Conservation (phyloP, 352 stramenopile species). For the Phytophthora brassicae region DNA sequence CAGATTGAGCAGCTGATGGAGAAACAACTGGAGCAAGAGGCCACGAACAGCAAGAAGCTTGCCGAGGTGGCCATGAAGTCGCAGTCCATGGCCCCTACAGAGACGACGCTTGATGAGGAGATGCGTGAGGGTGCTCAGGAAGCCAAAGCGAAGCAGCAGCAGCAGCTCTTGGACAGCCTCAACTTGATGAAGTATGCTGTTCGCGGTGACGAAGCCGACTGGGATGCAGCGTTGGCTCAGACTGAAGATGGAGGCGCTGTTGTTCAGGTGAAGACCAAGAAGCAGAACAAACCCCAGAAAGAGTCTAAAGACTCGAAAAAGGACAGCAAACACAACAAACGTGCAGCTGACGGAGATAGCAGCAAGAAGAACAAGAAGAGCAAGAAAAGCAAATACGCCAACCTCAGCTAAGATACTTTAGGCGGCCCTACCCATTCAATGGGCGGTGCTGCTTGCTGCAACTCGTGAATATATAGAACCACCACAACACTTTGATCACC, state of each 20-base stretch:
- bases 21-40: conserved; percentile 86
- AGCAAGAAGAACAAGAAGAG: conserved; percentile 61
- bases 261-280: conserved; percentile 89
- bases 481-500: conserved; percentile 4
- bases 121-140: conserved; percentile 73
- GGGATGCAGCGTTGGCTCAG: conserved; percentile 69
- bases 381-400: conserved; percentile 82
- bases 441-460: conserved; percentile 7
- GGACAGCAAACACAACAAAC: conserved; percentile 38
- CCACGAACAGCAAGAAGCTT: conserved; percentile 56
- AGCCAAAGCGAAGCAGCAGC: conserved; percentile 80
- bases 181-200: conserved; percentile 97
- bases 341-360: conserved; percentile 45
- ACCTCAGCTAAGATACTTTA: conserved; percentile 48
- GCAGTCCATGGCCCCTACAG: conserved; percentile 82
- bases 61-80: conserved; percentile 47
- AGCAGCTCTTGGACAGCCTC: conserved; percentile 84
- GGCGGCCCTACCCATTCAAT: conserved; percentile 4
- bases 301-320: conserved; percentile 73
- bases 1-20: conserved; percentile 80
- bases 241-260: conserved; percentile 38
- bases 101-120: conserved; percentile 82
- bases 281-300: conserved; percentile 61
- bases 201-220: conserved; percentile 93
- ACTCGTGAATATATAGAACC: conserved; percentile 28